Base-by-base conservation (phyloP, 495 filamentous ascomycete genomes). In the Xylaria flabelliformis region DNA sequence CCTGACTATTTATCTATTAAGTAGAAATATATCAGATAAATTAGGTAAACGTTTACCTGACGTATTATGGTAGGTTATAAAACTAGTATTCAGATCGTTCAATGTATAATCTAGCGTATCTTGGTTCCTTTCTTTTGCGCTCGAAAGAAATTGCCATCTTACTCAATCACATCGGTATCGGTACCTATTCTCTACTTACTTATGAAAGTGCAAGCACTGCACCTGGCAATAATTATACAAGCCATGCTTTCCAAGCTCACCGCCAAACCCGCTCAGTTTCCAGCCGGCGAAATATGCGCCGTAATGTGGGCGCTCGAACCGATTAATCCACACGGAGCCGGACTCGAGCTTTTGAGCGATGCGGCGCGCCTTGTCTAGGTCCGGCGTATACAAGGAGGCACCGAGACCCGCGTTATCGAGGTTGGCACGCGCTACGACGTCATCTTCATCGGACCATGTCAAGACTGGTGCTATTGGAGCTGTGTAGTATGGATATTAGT, bases 221-320 rank as follows among this genome's bases (percentile, higher is more conserved):
- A 86, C 84, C 67, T 91, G 89, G 63, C 82, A 84, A 75, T 88
- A 92, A n/a, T 81, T 80, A 70, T 89, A 78, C 72, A 91, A 73
- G 2, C 91, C 91, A 66, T 85, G 83, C 69, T 83, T 80, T 2
- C 88, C 87, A 81, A 89, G 88, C 79, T 92, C 91, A 21, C 86
- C 86, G 4, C 91, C 91, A 69, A 91, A 87, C 1, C 91, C 91
- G 70, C 85, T 88, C 72, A 90, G 83, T 83, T 92, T 92, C 77
- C 88, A 86, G 19, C 91, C 91, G 19, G 82, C 85, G 75, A 92
- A 92, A 63, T 86, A 86, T 1, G 84, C 86, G 70, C 87, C 86
- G 59, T 83, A 86, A 71, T 84, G 79, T 9, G 83, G 83, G 46
- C 82, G 62, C 74, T 88, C 86, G 53, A 79, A 80, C 73, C 77